Conservation (phyloP, 768 basidiomycete genomes). For the Naematelia encephala region DNA sequence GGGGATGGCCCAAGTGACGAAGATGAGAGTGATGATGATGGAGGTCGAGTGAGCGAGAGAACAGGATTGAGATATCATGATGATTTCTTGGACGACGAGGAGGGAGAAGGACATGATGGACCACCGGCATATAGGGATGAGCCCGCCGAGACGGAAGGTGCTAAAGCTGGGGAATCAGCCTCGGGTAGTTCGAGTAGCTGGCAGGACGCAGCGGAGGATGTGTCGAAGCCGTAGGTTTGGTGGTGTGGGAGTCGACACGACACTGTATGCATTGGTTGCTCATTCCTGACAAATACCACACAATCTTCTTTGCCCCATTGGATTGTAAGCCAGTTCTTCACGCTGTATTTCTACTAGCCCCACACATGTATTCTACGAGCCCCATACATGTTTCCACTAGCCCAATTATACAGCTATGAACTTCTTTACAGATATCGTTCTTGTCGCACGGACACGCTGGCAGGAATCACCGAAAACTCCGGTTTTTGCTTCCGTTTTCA, state of each 20-base stretch:
- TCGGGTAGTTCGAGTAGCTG: slow-evolving; percentile 31
- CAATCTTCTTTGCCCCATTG: no score
- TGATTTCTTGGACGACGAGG: slow-evolving; percentile 76
- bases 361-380: no score
- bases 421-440: background rate
- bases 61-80: slow-evolving; percentile 71
- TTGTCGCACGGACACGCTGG: background rate
- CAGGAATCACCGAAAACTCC: background rate
- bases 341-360: no score
- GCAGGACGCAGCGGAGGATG: slow-evolving; percentile 46
- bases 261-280: background rate
- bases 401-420: no score
- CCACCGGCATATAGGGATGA: slow-evolving; percentile 21
- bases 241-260: background rate
- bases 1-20: slow-evolving; percentile 76
- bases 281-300: no score
- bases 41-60: slow-evolving; percentile 54
- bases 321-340: no score
- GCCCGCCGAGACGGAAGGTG: background rate
- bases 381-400: no score
- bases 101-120: slow-evolving; percentile 1
- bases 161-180: slow-evolving; percentile 15
- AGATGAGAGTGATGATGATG: slow-evolving; percentile 53
- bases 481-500: background rate
- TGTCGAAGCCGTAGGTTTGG: background rate